Base-by-base conservation (phyloP, 768 basidiomycete genomes). In the Trametes meyenii region DNA sequence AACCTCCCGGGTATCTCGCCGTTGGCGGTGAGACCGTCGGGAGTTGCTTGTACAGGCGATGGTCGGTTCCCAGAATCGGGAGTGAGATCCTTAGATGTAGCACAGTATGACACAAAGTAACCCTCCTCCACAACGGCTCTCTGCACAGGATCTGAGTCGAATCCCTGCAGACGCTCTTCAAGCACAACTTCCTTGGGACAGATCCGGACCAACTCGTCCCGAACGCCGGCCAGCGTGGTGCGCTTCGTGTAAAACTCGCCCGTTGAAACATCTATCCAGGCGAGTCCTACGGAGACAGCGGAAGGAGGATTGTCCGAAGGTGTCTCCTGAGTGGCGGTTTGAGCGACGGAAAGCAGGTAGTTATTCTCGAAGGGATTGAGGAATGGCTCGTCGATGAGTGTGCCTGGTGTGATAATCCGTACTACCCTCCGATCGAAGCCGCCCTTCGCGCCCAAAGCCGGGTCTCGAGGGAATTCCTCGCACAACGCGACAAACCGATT, bases 231-330 rank as follows among this genome's bases (percentile, higher is more conserved):
- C 16, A 80, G 50, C 2, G 78, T 73, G 12, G 84, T 80, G 6
- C 74, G 71, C 65, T 91, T 91, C 12, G 90, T 88, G 73, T 90
- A 94, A 73, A 96, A 93, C 70, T 96, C 95, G 61, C 94, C 93
- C 0, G 95, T 97, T 14, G 96, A 95, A 17, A 97, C 85, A 70
- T 98, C 96, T 24, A 92, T 94, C 89, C 95, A 98, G 6, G 95
- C 94, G 42, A 98, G 77, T 1, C 92, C 93, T n/a, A 85, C 60
- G 16, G 26, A 59, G 42, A 40, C 13, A 53, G 7, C 58, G 50
- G 36, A 33, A 16, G 42, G 57, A 16, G 42, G 57, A 8, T 42
- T 39, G 1, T 43, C 35, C 8, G 26, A 2, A 2, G 29, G 33
- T 53, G 33, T 46, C 23, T 17, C 13, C 4, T 24, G 44, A 2